Conservation (phyloP, 805 yeast genomes). For the Myxozyma udenii region DNA sequence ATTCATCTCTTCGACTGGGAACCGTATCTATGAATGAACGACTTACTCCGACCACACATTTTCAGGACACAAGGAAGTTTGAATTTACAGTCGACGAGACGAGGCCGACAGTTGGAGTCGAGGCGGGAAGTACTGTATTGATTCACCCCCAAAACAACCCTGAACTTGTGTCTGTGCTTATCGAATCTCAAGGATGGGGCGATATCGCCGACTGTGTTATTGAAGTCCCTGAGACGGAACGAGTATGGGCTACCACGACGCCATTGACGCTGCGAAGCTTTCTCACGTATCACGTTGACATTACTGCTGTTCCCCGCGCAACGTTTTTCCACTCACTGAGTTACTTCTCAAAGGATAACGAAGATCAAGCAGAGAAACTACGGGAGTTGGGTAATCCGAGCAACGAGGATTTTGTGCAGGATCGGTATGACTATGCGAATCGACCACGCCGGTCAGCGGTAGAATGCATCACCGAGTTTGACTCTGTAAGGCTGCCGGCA, state of each 20-base stretch:
- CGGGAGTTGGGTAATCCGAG: slow-evolving; percentile 68
- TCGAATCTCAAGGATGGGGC: slow-evolving; percentile 72
- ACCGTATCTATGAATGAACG: slow-evolving; percentile 51
- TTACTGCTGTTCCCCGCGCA: slow-evolving; percentile 77
- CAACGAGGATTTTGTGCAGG: slow-evolving; percentile 59
- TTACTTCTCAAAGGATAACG: slow-evolving; percentile 68
- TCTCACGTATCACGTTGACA: slow-evolving; percentile 75
- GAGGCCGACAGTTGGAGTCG: slow-evolving; percentile 24
- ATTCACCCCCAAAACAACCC: slow-evolving; percentile 72
- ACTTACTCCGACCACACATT: slow-evolving; percentile 68
- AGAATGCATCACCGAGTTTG: slow-evolving; percentile 81
- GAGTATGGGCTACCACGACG: slow-evolving; percentile 52
- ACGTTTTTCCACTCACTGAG: slow-evolving; percentile 71
- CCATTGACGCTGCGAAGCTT: slow-evolving; percentile 68
- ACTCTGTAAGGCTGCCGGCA: slow-evolving; percentile 68
- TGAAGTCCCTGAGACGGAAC: slow-evolving; percentile 35
- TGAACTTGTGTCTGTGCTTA: slow-evolving; percentile 58
- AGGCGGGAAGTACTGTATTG: slow-evolving; percentile 79
- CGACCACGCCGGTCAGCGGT: slow-evolving; percentile 84
- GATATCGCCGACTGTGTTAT: slow-evolving; percentile 63
- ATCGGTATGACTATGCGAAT: slow-evolving; percentile 84
- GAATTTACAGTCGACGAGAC: slow-evolving; percentile 38
- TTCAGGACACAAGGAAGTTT: slow-evolving; percentile 82
- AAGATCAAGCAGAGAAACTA: slow-evolving; percentile 71
- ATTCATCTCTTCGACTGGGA: slow-evolving; percentile 41